Conservation (phyloP, 495 filamentous ascomycete species). For the Aspergillus ostianus region DNA sequence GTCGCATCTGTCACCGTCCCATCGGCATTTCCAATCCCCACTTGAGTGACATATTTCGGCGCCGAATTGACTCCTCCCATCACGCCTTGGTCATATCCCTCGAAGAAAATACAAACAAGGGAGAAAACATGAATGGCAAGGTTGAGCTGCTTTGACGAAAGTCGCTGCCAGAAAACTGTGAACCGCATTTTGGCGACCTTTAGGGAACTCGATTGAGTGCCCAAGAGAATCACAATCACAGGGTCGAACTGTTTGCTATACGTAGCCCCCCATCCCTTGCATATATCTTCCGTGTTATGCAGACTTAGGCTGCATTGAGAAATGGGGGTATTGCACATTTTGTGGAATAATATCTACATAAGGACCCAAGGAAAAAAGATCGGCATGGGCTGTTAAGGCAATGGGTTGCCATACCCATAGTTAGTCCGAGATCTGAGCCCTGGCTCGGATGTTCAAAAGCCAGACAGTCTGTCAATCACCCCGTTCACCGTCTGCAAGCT, state of each 20-base stretch:
- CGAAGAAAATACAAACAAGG: constrained; percentile 52
- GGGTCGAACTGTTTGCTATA: neutral
- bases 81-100: constrained; percentile 55
- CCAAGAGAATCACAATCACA: neutral
- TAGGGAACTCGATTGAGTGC: neutral
- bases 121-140: constrained; percentile 46
- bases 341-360: too few species aligned
- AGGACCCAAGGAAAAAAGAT: too few species aligned
- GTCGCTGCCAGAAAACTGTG: constrained; percentile 41
- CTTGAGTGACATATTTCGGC: constrained; percentile 36
- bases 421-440: too few species aligned
- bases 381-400: too few species aligned
- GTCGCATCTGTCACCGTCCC: constrained; percentile 38
- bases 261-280: neutral
- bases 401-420: too few species aligned
- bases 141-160: constrained; percentile 42
- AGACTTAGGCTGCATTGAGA: too few species aligned
- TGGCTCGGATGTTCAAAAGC: too few species aligned
- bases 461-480: too few species aligned
- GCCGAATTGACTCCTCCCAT: constrained; percentile 51
- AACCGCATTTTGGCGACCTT: constrained; percentile 31
- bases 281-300: neutral
- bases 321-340: too few species aligned
- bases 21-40: constrained; percentile 36
- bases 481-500: too few species aligned